These are phyloP conservation scores for Chiua sp. DNA, from an alignment of 1,284 basidiomycete genomes.

Conservation along the genomic window DNA sequence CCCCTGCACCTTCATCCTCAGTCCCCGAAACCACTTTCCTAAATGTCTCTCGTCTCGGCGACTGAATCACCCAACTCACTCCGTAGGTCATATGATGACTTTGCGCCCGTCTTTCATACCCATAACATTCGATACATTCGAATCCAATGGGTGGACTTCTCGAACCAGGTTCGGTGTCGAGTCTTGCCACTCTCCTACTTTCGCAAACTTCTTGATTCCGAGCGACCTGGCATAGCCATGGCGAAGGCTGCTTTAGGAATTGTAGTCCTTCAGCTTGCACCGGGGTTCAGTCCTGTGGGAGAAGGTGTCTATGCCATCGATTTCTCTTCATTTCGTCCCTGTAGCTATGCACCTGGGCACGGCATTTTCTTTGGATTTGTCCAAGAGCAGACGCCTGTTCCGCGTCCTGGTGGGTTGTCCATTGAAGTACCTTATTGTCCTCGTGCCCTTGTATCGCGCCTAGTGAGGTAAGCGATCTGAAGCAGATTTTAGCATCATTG, in stretches of 20 bases:
- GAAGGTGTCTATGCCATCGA: conserved; percentile 65
- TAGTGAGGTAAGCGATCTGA: conserved; percentile 51
- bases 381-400: conserved; percentile 55
- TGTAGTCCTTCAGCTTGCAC: conserved; percentile 40
- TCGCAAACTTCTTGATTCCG: conserved; percentile 49
- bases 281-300: conserved; percentile 48
- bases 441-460: conserved; percentile 52
- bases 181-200: conserved; percentile 62
- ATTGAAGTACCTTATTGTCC: conserved; percentile 58
- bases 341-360: conserved; percentile 61
- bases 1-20: background rate
- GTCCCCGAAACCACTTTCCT: background rate
- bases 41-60: background rate
- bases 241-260: conserved; percentile 54
- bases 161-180: conserved; percentile 59
- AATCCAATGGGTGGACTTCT: conserved; percentile 62
- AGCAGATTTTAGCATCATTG: background rate
- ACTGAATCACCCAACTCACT: background rate
- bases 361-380: conserved; percentile 68
- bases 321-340: conserved; percentile 51
- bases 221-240: conserved; percentile 54
- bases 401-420: conserved; percentile 36
- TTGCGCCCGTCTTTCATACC: conserved; percentile 1
- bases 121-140: conserved; percentile 47
- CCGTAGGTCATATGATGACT: background rate